Evolutionary conservation across 2,329 filamentous ascomycete species (phyloP), one percentile per base, ranked within the genome.

Genomic region (Cordyceps cicadae): DNA sequence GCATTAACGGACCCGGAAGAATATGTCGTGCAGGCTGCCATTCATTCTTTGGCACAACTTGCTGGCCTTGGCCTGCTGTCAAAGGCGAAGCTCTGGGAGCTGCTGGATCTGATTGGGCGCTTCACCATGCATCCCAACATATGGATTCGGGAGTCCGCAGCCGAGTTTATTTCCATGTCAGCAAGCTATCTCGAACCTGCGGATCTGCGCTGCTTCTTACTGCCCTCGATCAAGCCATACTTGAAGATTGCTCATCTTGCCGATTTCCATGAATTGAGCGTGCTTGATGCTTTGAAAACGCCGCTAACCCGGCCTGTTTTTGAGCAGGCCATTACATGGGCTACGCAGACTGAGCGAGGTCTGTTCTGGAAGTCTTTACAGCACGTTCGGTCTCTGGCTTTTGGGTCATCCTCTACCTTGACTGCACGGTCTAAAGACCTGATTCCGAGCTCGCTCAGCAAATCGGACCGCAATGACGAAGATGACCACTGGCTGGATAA

Each of bases 91-190:
- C 87, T 87, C 1, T 96, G 92, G 87, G 92, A 97, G 70, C 78
- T 99, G 45, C 85, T 96, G 24, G 88, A 95, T 63, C 86, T 93
- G 45, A 84, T 93, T 15, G 87, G 84, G 7, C 85, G 92, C 3
- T 96, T 97, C 68, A 87, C 92, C 14, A 87, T 96, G 79, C 94
- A 99, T 70, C 94, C 94, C 0, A 97, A 96, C 67, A 78, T 90
- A 9, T 99, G 94, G 93, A 92, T 99, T 58, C 85, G 93, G 43
- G 93, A 97, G 74, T 90, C 93, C 11, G 87, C 93, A 3, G 84
- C 89, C 8, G 87, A 93, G 64, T 96, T 97, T 66, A 78, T 97
- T 43, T 85, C 90, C 3, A 85, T 88, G 60, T 85, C 90, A 1
- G 87, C 89, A 1, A 87, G 80, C 62, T 92, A 88, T 67, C 73